These are phyloP conservation scores for Phoma sp. DNA, from an alignment of 2,329 filamentous ascomycete species.

Conservation along the genomic window DNA sequence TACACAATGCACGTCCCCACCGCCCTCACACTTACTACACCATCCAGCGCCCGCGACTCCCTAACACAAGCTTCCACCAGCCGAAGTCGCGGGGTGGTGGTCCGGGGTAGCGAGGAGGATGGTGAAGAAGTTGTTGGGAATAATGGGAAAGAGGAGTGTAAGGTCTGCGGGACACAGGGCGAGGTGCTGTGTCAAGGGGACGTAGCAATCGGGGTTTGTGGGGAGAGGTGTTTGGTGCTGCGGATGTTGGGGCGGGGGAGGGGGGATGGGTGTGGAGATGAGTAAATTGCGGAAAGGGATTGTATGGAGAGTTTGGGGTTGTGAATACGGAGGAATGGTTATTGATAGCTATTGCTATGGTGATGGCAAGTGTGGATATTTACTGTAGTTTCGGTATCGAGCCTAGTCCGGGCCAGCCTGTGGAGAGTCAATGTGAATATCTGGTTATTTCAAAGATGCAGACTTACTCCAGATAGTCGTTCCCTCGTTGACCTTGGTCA, in stretches of 20 bases:
- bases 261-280: background rate
- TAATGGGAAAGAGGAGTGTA: background rate
- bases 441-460: too few relatives aligned
- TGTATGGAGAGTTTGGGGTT: too few relatives aligned
- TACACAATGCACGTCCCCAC: background rate
- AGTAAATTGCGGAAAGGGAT: background rate
- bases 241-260: background rate
- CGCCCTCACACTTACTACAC: background rate
- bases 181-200: background rate
- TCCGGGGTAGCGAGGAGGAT: too few relatives aligned
- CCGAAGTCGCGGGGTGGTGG: too few relatives aligned
- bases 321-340: too few relatives aligned
- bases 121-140: too few relatives aligned
- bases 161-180: background rate
- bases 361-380: too few relatives aligned
- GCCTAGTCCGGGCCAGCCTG: conserved; percentile 13
- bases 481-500: conserved; percentile 49
- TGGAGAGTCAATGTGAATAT: background rate
- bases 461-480: conserved; percentile 53
- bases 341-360: too few relatives aligned
- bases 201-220: conserved; percentile 1
- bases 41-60: background rate
- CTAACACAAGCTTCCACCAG: background rate
- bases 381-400: background rate
- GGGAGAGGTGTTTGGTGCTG: background rate